Evolutionary conservation across 2,329 filamentous ascomycete genomes (phyloP), one percentile per base, ranked within the genome.

Genomic region (Acrocalymma vagum): DNA sequence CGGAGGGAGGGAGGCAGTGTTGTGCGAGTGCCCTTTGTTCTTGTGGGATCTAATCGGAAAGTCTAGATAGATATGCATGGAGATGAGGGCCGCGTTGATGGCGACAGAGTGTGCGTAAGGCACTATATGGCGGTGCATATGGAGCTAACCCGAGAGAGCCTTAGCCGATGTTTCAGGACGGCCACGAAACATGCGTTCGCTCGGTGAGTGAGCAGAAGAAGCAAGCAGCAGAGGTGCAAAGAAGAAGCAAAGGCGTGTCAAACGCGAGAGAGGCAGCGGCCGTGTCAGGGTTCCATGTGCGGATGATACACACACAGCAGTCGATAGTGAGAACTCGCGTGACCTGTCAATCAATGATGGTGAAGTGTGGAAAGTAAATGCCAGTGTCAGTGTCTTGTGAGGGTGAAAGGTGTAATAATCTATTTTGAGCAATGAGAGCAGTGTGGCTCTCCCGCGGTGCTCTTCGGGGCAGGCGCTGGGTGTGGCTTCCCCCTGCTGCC

Each of bases 131-230:
- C 23, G 9, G 23, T 25, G 23, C 23, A 8, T 25, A 8, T 8
- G 9, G 23, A 9, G 9, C 9, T n/a, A 8, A n/a, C 23, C n/a
- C 9, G 23, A n/a, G 23, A 25, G 8, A 9, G 44, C 25, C 21
- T 42, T 53, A 45, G 49, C 31, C 38, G 38, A 21, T 48, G 53
- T 57, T 57, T 57, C 53, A 53, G 33, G 26, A 46, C 32, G 41
- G 38, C 37, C 37, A 28, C 46, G 41, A 49, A 40, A 52, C 41
- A 32, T 15, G 35, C 33, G 25, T 31, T 38, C 23, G 18, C 37
- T 30, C n/a, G n/a, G n/a, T n/a, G n/a, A 38, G 36, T 37, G 39
- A 35, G 37, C 42, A 36, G 41, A 48, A 43, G 30, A 45, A 40
- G 38, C 40, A 29, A 45, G 40, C 24, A 26, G 27, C 22, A 5